Evolutionary conservation across 371 early-diverging fungal species (phyloP).

Genomic region (Neoconidiobolus thromboides): DNA sequence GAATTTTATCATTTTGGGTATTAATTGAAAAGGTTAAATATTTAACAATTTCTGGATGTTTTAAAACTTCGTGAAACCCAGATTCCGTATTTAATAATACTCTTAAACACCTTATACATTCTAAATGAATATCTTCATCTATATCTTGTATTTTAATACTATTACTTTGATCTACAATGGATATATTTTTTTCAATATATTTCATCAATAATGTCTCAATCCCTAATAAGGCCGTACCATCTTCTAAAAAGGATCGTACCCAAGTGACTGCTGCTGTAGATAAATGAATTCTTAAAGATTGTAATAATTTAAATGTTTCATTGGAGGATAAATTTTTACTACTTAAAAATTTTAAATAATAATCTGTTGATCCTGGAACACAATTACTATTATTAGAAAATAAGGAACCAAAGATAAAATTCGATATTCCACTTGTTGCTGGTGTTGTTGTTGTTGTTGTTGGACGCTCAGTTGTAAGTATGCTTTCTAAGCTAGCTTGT

Average conservation of each 20-base stretch:
- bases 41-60: constrained; percentile 16
- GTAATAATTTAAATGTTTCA: constrained; percentile 24
- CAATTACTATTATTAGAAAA: background rate
- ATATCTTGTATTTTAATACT: constrained; percentile 12
- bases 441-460: constrained; percentile 10
- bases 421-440: background rate
- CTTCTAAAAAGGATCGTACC: constrained; percentile 35
- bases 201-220: constrained; percentile 31
- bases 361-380: background rate
- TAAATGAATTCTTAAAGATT: constrained; percentile 22
- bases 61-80: constrained; percentile 28
- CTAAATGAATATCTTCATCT: constrained; percentile 23
- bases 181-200: constrained; percentile 20
- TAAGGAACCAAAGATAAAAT: background rate
- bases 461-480: constrained; percentile 8
- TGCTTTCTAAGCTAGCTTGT: constrained; percentile 4
- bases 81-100: constrained; percentile 31
- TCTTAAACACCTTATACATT: constrained; percentile 35
- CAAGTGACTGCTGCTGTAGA: constrained; percentile 29
- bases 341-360: constrained; percentile 1
- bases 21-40: constrained; percentile 19
- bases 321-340: constrained; percentile 13
- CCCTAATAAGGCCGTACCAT: constrained; percentile 21
- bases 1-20: constrained; percentile 20
- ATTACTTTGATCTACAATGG: background rate